Evolutionary conservation across 139 green algal species (phyloP).

Genomic region (Raphidocelis subcapitata): DNA sequence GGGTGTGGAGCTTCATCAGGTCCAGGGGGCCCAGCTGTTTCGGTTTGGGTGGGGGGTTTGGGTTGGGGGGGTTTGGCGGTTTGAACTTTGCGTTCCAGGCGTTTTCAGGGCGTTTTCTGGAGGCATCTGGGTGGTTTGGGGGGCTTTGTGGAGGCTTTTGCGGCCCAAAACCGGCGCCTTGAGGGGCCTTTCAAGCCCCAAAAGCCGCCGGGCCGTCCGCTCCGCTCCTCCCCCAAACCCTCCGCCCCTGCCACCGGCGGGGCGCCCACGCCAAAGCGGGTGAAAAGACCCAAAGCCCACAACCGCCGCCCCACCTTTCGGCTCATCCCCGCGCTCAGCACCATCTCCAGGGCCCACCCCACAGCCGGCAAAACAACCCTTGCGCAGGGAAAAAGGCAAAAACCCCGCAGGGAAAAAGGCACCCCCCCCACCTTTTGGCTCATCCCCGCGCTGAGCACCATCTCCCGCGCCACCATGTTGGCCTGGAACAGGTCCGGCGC

Average conservation of each 20-base stretch:
- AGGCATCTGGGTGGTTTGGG: no score
- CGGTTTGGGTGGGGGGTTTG: no score
- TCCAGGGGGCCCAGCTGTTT: conserved; percentile 20
- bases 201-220: no score
- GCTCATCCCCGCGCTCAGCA: conserved; percentile 10
- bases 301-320: conserved; percentile 11
- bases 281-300: no score
- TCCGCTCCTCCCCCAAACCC: no score
- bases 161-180: no score
- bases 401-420: no score
- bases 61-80: neutral
- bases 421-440: conserved; percentile 66
- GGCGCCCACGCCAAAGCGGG: no score
- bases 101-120: neutral
- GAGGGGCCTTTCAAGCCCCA: no score
- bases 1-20: conserved; percentile 18
- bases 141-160: no score
- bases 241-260: no score
- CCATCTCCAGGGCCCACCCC: neutral
- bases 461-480: conserved; percentile 85
- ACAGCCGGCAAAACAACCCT: neutral
- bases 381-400: neutral
- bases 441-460: conserved; percentile 83
- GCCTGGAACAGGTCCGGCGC: conserved; percentile 58
- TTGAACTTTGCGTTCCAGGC: neutral